Evolutionary conservation across 2,329 filamentous ascomycete genomes (phyloP).

Genomic region (Hymenotorrendiella dingleyae): DNA sequence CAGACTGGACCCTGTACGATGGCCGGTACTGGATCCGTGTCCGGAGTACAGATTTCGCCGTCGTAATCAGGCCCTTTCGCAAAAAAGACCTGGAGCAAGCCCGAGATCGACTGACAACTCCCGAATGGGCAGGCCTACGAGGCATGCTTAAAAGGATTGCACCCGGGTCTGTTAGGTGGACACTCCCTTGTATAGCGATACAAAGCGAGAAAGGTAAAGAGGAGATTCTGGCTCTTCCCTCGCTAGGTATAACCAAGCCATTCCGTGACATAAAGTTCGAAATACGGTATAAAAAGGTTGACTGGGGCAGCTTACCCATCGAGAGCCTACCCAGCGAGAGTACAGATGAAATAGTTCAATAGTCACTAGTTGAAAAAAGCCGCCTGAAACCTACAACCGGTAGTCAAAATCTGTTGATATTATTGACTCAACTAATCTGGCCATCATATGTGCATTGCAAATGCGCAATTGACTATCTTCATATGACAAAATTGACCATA

Average conservation of each 20-base stretch:
- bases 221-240: conserved; percentile 23
- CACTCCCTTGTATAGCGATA: conserved; percentile 24
- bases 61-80: neutral
- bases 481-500: neutral
- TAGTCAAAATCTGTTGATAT: too few species aligned
- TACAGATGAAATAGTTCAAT: too few species aligned
- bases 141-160: conserved; percentile 15
- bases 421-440: neutral
- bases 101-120: conserved; percentile 7
- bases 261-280: conserved; percentile 20
- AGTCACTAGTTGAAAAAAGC: too few species aligned
- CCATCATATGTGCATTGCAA: neutral
- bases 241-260: conserved; percentile 20
- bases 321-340: too few species aligned
- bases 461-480: neutral
- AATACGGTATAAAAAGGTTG: conserved; percentile 26
- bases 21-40: conserved; percentile 57
- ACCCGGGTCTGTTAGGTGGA: conserved; percentile 23
- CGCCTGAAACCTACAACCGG: too few species aligned
- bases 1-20: conserved; percentile 41
- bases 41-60: too few species aligned
- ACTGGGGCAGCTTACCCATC: too few species aligned
- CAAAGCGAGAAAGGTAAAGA: conserved; percentile 9
- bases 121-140: too few species aligned
- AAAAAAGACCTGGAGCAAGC: conserved; percentile 6